Evolutionary conservation across 805 yeast species (phyloP).

Genomic region (Candida piceae): DNA sequence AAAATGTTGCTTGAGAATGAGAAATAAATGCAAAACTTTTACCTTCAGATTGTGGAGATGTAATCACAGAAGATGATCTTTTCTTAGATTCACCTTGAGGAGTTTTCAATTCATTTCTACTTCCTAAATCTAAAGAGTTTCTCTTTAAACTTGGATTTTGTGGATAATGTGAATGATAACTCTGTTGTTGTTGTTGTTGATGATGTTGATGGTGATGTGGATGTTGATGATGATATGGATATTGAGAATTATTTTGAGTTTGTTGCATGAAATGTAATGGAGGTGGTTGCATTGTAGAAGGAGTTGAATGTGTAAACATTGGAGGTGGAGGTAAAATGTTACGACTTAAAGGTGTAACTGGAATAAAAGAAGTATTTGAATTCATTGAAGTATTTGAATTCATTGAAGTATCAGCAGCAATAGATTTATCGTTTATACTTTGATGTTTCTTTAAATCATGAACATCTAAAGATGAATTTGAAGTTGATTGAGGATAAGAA

Average conservation of each 20-base stretch:
- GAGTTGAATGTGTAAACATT: conserved; percentile 18
- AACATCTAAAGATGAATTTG: too few relatives aligned
- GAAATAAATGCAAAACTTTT: conserved; percentile 80
- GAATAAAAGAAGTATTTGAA: conserved; percentile 13
- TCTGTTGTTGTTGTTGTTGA: not conserved
- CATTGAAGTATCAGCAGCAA: conserved; percentile 2
- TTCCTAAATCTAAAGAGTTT: too few relatives aligned
- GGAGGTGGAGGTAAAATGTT: conserved; percentile 20
- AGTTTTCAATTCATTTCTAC: not conserved
- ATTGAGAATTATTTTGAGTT: not conserved
- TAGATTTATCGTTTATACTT: not conserved
- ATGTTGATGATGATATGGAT: not conserved
- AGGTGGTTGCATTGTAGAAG: conserved; percentile 9
- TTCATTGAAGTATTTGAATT: conserved; percentile 9
- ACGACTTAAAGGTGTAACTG: conserved; percentile 17
- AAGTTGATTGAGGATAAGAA: conserved; percentile 16
- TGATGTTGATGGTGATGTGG: not conserved
- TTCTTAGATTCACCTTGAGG: conserved; percentile 4
- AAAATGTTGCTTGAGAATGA: conserved; percentile 87
- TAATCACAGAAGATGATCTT: conserved; percentile 5
- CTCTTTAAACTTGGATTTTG: too few relatives aligned
- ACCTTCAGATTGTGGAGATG: conserved; percentile 20
- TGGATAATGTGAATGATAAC: too few relatives aligned
- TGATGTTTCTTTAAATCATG: too few relatives aligned
- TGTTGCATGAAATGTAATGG: conserved; percentile 7